A percentile compares a stretch with the other conserved stretches of the same genome.
These are phyloP conservation scores for Talaromyces sp. DNA, from an alignment of 2,329 filamentous ascomycete genomes.

Conservation along the genomic window DNA sequence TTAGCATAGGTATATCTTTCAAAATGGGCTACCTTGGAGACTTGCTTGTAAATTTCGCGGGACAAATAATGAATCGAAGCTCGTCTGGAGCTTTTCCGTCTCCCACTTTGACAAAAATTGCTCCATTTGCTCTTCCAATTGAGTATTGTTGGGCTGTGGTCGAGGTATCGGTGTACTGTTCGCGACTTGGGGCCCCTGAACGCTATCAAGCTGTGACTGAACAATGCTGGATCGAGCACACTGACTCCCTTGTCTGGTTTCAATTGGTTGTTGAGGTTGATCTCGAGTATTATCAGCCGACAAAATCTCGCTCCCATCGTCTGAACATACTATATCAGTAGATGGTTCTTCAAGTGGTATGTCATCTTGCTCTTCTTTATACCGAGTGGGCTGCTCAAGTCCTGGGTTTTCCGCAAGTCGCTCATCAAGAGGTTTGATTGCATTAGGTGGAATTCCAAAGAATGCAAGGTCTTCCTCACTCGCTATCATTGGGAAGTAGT, in stretches of 20 bases:
- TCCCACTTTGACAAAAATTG: not conserved
- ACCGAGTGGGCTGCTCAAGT: not conserved
- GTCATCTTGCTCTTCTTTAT: not conserved
- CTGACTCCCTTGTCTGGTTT: too few species aligned
- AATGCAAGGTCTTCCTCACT: not conserved
- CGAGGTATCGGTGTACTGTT: too few species aligned
- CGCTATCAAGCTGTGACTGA: too few species aligned
- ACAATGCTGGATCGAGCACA: too few species aligned
- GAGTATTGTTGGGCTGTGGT: not conserved
- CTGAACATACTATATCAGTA: too few species aligned
- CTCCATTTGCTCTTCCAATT: not conserved
- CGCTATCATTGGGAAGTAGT: conserved; percentile 6
- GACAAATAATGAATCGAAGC: not conserved
- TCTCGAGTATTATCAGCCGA: too few species aligned
- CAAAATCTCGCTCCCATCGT: too few species aligned
- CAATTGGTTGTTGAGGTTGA: too few species aligned
- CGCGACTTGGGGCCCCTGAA: too few species aligned
- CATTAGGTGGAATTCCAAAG: not conserved
- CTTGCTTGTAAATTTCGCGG: not conserved
- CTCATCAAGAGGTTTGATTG: not conserved
- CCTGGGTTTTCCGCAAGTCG: not conserved
- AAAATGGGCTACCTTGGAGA: not conserved
- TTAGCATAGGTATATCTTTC: not conserved
- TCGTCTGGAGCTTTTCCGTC: not conserved
- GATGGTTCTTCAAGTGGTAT: not conserved